Conservation (phyloP, 345 rosid species). For the Murraya koenigii region DNA sequence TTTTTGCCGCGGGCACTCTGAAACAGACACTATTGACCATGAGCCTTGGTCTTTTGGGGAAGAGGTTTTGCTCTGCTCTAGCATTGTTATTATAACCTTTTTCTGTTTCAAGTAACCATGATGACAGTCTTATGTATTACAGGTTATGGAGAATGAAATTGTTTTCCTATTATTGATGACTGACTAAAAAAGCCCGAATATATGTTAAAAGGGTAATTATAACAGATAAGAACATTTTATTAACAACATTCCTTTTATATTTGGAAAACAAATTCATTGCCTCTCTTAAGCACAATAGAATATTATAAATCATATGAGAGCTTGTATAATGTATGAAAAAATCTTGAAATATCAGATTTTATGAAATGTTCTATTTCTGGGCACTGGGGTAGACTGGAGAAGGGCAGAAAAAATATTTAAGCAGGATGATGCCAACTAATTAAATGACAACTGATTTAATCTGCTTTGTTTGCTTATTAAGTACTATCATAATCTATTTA, state of each 20-base stretch:
- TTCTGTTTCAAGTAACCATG: neutral
- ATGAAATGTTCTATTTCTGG: neutral
- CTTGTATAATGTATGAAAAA: neutral
- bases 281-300: neutral
- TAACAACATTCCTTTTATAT: neutral
- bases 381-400: neutral
- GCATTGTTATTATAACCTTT: neutral
- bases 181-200: neutral
- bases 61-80: slow-evolving; percentile 54
- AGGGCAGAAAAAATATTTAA: neutral
- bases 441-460: neutral
- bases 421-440: neutral
- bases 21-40: slow-evolving; percentile 61
- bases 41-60: slow-evolving; percentile 98
- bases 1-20: slow-evolving; percentile 88
- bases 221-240: neutral
- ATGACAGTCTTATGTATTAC: neutral
- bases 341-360: neutral
- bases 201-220: neutral
- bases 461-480: neutral
- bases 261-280: neutral
- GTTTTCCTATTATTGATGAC: neutral
- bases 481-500: neutral
- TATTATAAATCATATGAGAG: neutral
- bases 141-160: neutral